A percentile compares a stretch with the other conserved stretches of the same genome.
phyloP scores from a whole-genome alignment of 1,284 basidiomycete species.

The Prillingera fragicola region DNA sequence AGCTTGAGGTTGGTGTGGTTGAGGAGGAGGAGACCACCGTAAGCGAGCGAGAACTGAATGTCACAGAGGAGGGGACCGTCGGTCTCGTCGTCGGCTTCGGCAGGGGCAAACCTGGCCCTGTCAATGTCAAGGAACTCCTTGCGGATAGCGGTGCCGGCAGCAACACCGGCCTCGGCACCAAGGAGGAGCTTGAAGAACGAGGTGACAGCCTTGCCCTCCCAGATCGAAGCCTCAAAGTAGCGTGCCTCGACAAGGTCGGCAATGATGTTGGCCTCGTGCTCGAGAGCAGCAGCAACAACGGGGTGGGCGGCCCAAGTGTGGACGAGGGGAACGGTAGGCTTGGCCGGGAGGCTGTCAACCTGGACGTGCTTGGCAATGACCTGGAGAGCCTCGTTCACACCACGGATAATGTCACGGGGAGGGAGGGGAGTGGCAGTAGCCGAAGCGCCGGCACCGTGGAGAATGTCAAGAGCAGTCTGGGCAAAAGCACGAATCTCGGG shows the following conservation, averaged over 20 bases:
- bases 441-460: conserved; percentile 75
- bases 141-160: conserved; percentile 62
- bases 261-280: conserved; percentile 67
- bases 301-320: conserved; percentile 41
- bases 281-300: conserved; percentile 51
- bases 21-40: conserved; percentile 88
- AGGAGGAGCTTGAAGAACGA: conserved; percentile 57
- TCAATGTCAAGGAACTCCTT: conserved; percentile 73
- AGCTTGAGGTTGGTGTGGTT: conserved; percentile 92
- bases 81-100: conserved; percentile 95
- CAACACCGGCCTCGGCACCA: conserved; percentile 42
- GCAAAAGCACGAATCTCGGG: conserved; percentile 94
- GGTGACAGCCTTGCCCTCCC: conserved; percentile 66
- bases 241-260: conserved; percentile 70
- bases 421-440: conserved; percentile 59
- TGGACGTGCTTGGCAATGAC: conserved; percentile 62
- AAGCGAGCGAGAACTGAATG: conserved; percentile 90
- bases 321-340: conserved; percentile 47
- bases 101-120: conserved; percentile 55
- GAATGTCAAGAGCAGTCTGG: conserved; percentile 67
- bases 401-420: conserved; percentile 61
- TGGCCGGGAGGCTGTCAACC: conserved; percentile 51
- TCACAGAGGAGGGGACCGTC: conserved; percentile 78
- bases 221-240: conserved; percentile 61
- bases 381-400: conserved; percentile 57